Percentiles rank a stretch among this genome's conserved stretches.
Evolutionary conservation across 805 yeast genomes (phyloP).

Genomic region (Pichia eremophila): DNA sequence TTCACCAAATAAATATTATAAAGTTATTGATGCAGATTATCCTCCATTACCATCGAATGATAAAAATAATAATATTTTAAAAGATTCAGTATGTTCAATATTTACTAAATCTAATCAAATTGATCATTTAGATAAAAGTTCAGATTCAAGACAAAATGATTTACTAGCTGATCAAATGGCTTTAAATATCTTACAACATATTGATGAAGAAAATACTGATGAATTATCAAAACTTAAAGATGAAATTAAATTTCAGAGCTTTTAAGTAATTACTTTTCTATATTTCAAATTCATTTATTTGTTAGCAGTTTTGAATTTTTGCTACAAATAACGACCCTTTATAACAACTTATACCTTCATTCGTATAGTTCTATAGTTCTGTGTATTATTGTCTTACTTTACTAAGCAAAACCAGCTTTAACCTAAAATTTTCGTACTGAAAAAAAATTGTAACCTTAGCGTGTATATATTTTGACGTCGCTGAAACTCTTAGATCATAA

Average conservation of each 20-base stretch:
- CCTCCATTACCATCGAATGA: neutral
- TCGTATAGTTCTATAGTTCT: no score
- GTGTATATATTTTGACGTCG: no score
- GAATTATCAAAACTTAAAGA: constrained; percentile 22
- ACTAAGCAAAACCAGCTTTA: no score
- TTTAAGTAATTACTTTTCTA: neutral
- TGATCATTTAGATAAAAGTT: constrained; percentile 22
- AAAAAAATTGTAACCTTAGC: no score
- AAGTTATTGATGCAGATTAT: neutral
- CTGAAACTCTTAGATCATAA: no score
- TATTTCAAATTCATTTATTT: neutral
- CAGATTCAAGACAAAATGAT: constrained; percentile 21
- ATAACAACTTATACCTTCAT: no score
- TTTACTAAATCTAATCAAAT: constrained; percentile 25
- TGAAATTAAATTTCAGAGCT: constrained; percentile 12
- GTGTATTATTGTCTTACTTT: no score
- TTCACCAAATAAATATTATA: neutral
- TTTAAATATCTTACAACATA: constrained; percentile 22
- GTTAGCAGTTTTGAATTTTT: no score
- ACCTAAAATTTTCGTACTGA: no score
- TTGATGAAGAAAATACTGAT: constrained; percentile 24
- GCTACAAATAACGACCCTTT: no score
- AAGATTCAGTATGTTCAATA: constrained; percentile 15
- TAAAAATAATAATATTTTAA: constrained; percentile 1
- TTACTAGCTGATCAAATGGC: constrained; percentile 28